phyloP scores from a whole-genome alignment of 2,329 filamentous ascomycete genomes.

The Fusarium compactum region DNA sequence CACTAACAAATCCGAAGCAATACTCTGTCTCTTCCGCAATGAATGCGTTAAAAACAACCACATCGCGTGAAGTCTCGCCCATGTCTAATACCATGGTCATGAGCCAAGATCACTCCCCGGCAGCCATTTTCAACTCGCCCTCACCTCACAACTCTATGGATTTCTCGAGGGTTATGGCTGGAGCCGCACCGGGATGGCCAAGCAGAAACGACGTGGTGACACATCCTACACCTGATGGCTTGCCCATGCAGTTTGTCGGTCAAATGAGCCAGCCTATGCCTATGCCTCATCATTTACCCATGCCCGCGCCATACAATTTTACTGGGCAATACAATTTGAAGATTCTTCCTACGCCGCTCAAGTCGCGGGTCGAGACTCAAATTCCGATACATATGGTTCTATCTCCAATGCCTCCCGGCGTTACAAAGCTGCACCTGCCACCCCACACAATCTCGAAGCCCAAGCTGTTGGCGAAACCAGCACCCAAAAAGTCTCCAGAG shows the following conservation, averaged over 20 bases:
- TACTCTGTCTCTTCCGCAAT: constrained; percentile 64
- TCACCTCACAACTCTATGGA: constrained; percentile 58
- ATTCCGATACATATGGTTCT: constrained; percentile 89
- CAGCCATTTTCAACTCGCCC: constrained; percentile 61
- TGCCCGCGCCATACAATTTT: constrained; percentile 49
- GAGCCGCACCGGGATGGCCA: constrained; percentile 51
- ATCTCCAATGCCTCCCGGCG: constrained; percentile 77
- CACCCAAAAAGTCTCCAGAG: constrained; percentile 74
- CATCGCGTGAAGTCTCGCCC: constrained; percentile 67
- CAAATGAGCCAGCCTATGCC: constrained; percentile 48
- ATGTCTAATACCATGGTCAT: constrained; percentile 63
- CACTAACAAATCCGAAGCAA: constrained; percentile 57
- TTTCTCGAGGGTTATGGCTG: constrained; percentile 52
- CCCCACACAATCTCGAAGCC: constrained; percentile 94
- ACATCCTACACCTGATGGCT: constrained; percentile 40
- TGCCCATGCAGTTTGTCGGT: constrained; percentile 46
- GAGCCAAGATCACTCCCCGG: constrained; percentile 66
- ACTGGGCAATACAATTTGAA: constrained; percentile 60
- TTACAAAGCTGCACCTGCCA: constrained; percentile 86
- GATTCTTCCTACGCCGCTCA: constrained; percentile 76
- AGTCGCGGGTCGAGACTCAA: constrained; percentile 96
- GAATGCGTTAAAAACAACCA: constrained; percentile 60
- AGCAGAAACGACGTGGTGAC: constrained; percentile 46
- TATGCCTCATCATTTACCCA: constrained; percentile 50
- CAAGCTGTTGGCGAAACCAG: constrained; percentile 83